phyloP scores from a whole-genome alignment of 176 grass and related monocot species.

The Otatea glauca region DNA sequence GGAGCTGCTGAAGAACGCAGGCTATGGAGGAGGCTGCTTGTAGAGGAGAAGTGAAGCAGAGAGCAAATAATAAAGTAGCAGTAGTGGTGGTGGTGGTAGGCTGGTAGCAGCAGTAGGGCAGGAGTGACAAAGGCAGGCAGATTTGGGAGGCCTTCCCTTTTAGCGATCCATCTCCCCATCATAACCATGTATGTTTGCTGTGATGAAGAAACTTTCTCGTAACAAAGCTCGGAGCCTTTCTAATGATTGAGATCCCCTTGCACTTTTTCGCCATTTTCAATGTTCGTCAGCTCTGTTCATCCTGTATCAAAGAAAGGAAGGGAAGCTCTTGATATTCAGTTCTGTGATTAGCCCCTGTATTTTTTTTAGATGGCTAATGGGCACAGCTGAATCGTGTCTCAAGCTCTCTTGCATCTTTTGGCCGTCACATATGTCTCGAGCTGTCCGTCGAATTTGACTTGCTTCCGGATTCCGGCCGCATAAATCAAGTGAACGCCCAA shows the following conservation, averaged over 20 bases:
- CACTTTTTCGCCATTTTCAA: not conserved
- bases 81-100: constrained; percentile 20
- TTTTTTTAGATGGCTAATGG: not conserved
- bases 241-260: constrained; percentile 11
- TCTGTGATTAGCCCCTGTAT: not conserved
- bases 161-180: constrained; percentile 36
- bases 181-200: constrained; percentile 35
- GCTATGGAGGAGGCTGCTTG: constrained; percentile 91
- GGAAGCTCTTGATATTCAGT: not conserved
- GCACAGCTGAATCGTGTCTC: not conserved
- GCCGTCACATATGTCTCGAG: constrained; percentile 13
- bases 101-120: not conserved
- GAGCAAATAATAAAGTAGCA: constrained; percentile 28
- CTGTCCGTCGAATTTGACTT: constrained; percentile 4
- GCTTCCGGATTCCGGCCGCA: not conserved
- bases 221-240: constrained; percentile 57
- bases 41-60: constrained; percentile 41
- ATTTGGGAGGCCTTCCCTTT: constrained; percentile 58
- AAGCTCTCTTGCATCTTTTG: constrained; percentile 8
- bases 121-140: constrained; percentile 29
- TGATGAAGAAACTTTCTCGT: constrained; percentile 15
- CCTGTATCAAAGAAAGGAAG: not conserved
- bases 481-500: not conserved
- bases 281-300: not conserved
- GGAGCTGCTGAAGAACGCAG: constrained; percentile 87